Base-by-base conservation (phyloP, 148 eudicot species). In the Cornus controversa region DNA sequence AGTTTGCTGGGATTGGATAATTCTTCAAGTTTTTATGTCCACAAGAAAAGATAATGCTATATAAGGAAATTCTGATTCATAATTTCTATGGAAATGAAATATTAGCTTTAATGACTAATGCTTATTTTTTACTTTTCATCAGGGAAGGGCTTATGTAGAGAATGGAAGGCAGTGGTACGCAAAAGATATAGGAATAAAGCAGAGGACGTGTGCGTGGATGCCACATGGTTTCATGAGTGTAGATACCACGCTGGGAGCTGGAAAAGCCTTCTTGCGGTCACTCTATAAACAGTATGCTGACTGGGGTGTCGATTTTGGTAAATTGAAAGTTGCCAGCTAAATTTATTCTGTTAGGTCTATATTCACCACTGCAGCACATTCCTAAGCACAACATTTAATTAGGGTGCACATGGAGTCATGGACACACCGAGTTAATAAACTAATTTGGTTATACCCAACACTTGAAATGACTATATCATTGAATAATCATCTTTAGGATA, bases 251-350 rank as follows among this genome's bases (percentile, higher is more conserved):
- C 79, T 83, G 53, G 95, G 90, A 79, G 98, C 99, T 72, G 99
- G 98, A 84, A 91, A 89, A 86, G 98, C 98, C 27, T 96, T 93
- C 75, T 78, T 96, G 83, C 87, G 97, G 74, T 96, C 99, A 37
- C 92, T 96, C 31, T 87, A 96, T 83, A 90, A 90, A 69, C 99
- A 96, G 45, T 96, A 93, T 86, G 94, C 95, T 8, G 87, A 87
- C n/a, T 96, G 99, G 99, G 97, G 95, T 70, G 90, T 96, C 65
- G 99, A 96, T 89, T 92, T 90, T 76, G 92, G 99, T 96, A 93
- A 72, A 73, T 40, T 73, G 16, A 34, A 26, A 9, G 15, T 64
- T 66, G 25, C 67, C 28, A 71, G 54, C 24, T 34, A 47, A 72
- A 24, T 40, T 22, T 36, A 27, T 25, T 68, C 15, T 36, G 14